Percentiles rank a stretch among this genome's conserved stretches.
Conservation (phyloP, 108 stramenopile species). For the Skeletonema grethae region DNA sequence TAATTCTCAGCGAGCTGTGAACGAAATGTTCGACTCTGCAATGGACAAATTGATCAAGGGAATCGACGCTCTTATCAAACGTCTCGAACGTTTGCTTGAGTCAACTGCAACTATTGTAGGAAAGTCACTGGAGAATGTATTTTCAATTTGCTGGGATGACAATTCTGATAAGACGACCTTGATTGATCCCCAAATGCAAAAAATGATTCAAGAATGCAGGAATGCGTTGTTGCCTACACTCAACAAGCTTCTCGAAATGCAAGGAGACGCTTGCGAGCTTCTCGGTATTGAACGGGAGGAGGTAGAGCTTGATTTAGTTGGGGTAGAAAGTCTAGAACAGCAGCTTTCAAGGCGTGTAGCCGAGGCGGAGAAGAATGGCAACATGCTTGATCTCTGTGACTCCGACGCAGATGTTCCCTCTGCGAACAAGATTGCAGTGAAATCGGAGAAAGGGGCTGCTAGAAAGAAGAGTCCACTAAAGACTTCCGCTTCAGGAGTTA, state of each 20-base stretch:
- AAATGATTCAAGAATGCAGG: constrained; percentile 36
- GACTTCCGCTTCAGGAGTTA: constrained; percentile 5
- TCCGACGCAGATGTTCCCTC: constrained; percentile 24
- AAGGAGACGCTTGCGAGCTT: constrained; percentile 22
- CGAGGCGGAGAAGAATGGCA: constrained; percentile 40
- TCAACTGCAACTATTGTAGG: constrained; percentile 19
- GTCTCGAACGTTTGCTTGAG: constrained; percentile 20
- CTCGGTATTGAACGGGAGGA: constrained; percentile 52
- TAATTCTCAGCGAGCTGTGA: constrained; percentile 14
- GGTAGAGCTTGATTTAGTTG: constrained; percentile 48
- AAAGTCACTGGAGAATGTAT: constrained; percentile 33
- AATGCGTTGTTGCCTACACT: constrained; percentile 43
- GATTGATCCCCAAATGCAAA: constrained; percentile 34
- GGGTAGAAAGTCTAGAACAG: constrained; percentile 50
- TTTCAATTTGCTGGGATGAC: constrained; percentile 51
- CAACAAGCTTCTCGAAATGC: constrained; percentile 29
- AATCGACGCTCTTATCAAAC: constrained; percentile 30
- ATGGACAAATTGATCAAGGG: constrained; percentile 31
- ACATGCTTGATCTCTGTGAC: constrained; percentile 43
- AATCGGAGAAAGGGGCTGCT: constrained; percentile 7
- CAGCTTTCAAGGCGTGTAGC: constrained; percentile 29
- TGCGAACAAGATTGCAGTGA: constrained; percentile 1
- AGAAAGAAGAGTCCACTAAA: background rate
- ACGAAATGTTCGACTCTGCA: constrained; percentile 37
- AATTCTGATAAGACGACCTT: constrained; percentile 18